Evolutionary conservation across 2,329 filamentous ascomycete genomes (phyloP).

Genomic region (Paracoccidioides lutzii): DNA sequence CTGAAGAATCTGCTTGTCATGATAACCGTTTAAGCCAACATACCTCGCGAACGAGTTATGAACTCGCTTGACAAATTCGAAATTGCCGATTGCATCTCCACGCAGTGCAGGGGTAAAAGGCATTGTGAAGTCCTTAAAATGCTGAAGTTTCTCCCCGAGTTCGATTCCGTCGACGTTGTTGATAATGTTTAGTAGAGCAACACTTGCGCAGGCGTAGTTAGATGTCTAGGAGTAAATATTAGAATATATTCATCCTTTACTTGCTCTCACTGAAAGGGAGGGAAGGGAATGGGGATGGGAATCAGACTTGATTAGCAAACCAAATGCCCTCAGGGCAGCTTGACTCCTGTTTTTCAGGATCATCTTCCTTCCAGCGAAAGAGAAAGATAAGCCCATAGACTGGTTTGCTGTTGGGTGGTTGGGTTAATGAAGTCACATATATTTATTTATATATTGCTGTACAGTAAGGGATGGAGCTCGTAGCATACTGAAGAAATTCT

Average conservation of each 20-base stretch:
- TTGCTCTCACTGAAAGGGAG: background rate
- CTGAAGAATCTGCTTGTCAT: background rate
- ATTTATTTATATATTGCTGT: background rate
- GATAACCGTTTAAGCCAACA: conserved; percentile 11
- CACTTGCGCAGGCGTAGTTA: conserved; percentile 78
- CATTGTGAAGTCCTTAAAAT: conserved; percentile 62
- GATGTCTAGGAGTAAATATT: conserved; percentile 45
- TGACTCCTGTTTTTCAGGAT: conserved; percentile 38
- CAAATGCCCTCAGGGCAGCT: conserved; percentile 57
- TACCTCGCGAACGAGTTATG: conserved; percentile 80
- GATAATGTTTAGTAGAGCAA: conserved; percentile 82
- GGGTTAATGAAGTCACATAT: background rate
- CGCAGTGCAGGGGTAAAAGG: conserved; percentile 57
- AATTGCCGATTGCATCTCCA: conserved; percentile 61
- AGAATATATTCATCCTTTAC: background rate
- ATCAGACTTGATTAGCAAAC: conserved; percentile 78
- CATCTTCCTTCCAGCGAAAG: conserved; percentile 57
- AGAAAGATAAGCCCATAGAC: conserved; percentile 82
- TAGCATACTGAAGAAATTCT: conserved; percentile 45
- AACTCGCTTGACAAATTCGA: conserved; percentile 61
- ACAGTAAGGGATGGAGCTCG: background rate
- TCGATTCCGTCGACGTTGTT: conserved; percentile 62
- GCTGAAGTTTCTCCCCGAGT: conserved; percentile 55
- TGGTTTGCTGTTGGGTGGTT: conserved; percentile 43
- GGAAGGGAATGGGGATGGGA: background rate